Base-by-base conservation (phyloP, 2,329 filamentous ascomycete species). In the Epichloe amarillans region DNA sequence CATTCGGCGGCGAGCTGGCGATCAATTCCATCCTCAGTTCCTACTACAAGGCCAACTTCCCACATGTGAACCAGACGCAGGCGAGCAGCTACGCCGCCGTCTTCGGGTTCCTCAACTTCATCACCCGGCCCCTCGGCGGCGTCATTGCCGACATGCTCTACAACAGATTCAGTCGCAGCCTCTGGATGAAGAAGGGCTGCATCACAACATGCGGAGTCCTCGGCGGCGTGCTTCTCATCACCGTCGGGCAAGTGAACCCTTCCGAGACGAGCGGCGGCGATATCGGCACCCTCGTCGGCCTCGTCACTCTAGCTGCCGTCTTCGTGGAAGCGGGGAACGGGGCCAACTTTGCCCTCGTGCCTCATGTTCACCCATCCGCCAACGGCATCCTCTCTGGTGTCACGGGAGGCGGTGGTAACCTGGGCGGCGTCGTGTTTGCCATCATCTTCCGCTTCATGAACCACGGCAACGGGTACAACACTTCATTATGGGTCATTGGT, bases 281-380 rank as follows among this genome's bases (percentile, higher is more conserved):
- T 40, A 58, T 66, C 14, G 67, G 74, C 6, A 80, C 78, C 3
- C 83, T 94, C 74, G 82, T 93, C 51, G 87, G 86, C 1, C 79
- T 95, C 5, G 71, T 94, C 8, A 82, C 83, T 1, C 76, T 87
- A 10, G 76, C 89, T 69, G 87, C 86, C 1, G 75, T 95, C 63
- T 95, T 95, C 70, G 69, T 89, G 42, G 88, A 94, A 64, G 87
- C 85, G 2, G 83, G 82, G 41, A 95, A 95, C 62, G 90, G 90
- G 0, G 82, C 87, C 40, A 93, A 87, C 69, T 95, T 93, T 66
- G 80, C 87, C 0, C 75, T 95, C 5, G 84, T 95, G 23, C 88
- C 89, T 3, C 90, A 95, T 62, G 84, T 95, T 1, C 85, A 90
- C 66, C 87, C 88, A 1, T 77, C 76, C 54, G 86, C 88, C 53